Evolutionary conservation across 768 basidiomycete species (phyloP), one percentile per base, ranked within the genome.

Genomic region (Tricholoma hemisulphureum): DNA sequence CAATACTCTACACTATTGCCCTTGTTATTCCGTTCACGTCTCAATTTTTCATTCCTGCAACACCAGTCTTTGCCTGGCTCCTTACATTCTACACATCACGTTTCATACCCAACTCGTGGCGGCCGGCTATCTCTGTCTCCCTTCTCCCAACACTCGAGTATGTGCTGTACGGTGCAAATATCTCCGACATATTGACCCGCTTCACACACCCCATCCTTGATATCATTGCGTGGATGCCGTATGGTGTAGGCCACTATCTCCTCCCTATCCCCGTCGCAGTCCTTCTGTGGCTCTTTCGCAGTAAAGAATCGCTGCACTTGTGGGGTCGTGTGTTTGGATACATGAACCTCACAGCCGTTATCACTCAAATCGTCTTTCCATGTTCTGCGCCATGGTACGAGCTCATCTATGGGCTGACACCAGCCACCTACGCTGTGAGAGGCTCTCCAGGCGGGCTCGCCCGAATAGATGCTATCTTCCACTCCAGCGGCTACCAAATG

Each of bases 331-430:
- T 87, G 0, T 95, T 99, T 67, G 97, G 97, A 0, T 97, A 91
- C 74, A 85, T 98, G 84, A 98, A 93, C 74, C 78, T 95, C 55
- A 74, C 81, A 10, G 96, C 95, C 1, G 97, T 98, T 31, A 72
- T 95, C 65, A 81, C 86, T 57, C 96, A 98, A 70, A 87, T 97
- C 67, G 67, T 92, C 32, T 81, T 98, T 57, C 97, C 96, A 0
- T 97, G 95, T 67, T 87, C 96, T 1, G 88, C 97, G 1, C 97
- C 97, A 5, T 90, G 97, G 97, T 99, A 98, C 73, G 96, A 98
- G 68, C 83, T 98, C 65, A 93, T 97, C 63, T 88, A 98, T 69
- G 97, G 97, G 1, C 85, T 98, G 34, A 96, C 93, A 0, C 97
- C 97, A 0, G 97, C 97, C 29, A 84, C 93, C 65, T 98, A 98